Evolutionary conservation across 306 rosid species (phyloP), one percentile per base, ranked within the genome.

Genomic region (Sicyos baderoa): DNA sequence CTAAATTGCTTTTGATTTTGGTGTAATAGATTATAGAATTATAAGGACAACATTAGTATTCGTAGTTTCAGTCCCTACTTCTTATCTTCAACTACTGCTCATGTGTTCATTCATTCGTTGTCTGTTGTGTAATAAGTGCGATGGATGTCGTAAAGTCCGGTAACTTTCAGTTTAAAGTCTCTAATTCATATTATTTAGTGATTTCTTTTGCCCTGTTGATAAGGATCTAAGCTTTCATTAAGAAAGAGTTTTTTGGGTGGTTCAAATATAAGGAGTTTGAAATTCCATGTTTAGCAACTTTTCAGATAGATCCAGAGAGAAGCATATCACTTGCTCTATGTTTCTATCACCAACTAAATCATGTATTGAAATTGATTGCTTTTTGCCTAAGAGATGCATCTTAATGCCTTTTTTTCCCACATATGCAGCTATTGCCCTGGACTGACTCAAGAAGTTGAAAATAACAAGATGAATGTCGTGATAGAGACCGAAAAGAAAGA

Each of bases 401-500:
- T 62, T 62, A 32, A 40, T 64, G 44, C 6, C 35, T 17, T 44
- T 12, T 37, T 11, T 64, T n/a, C n/a, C 17, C 14, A 11, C 51
- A 21, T 0, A 18, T 47, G 35, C 42, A 45, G 71, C 71, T 22
- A 55, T 55, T 8, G 11, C 74, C 61, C 83, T 17, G 84, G 85
- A 54, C 37, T 56, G 70, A 85, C 89, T 50, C 75, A 84, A 62
- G 78, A 85, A 80, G 85, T 77, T 70, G 73, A 62, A 51, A 86
- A 75, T 44, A 79, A n/a, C 49, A 80, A 79, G 75, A 63, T 74
- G 59, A 77, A 74, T 79, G 72, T 73, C 49, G 66, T 73, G 54
- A 66, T 74, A 17, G 83, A 81, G 72, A 80, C 82, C 23, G 82
- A 85, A 72, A 74, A 81, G 45, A 79, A 74, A 6, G 47, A 71